Evolutionary conservation across 169 alveolate genomes (phyloP).

Genomic region (Cyclospora cayetanensis): DNA sequence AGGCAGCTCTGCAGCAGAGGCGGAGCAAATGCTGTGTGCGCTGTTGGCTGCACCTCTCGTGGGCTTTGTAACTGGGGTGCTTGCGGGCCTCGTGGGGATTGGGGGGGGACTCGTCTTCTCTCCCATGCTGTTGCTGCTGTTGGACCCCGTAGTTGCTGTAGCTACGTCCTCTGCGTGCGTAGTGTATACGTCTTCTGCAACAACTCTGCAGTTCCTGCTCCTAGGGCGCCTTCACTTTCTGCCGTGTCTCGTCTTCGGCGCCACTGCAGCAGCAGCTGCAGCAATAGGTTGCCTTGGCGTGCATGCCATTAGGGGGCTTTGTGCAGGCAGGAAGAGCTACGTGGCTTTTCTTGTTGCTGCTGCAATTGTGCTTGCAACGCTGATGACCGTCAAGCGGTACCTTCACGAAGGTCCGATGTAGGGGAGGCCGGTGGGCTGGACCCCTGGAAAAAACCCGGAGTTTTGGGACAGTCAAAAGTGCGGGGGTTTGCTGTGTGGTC

Average conservation of each 20-base stretch:
- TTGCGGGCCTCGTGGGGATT: conserved; percentile 87
- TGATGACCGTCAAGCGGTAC: conserved; percentile 33
- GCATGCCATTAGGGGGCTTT: conserved; percentile 36
- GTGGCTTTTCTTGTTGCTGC: conserved; percentile 64
- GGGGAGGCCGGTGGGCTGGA: no score
- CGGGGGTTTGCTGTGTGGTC: no score
- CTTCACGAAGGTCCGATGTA: background rate
- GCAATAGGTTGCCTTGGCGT: conserved; percentile 56
- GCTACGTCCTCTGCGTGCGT: conserved; percentile 73
- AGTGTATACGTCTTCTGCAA: conserved; percentile 72
- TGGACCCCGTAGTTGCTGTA: conserved; percentile 79
- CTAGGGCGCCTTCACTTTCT: conserved; percentile 54
- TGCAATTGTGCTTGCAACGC: conserved; percentile 39
- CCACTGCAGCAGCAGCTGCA: conserved; percentile 65
- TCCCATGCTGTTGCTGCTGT: conserved; percentile 85
- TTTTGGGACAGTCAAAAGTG: background rate
- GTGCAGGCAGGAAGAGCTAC: conserved; percentile 48
- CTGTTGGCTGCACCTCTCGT: conserved; percentile 58
- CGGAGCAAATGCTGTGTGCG: conserved; percentile 41
- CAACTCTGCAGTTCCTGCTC: conserved; percentile 73
- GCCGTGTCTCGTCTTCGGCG: conserved; percentile 45
- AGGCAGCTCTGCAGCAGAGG: background rate
- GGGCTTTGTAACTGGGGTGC: conserved; percentile 82
- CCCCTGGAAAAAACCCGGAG: no score
- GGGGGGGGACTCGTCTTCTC: conserved; percentile 91